Base-by-base conservation (phyloP, 805 yeast species). In the Lachancea nothofagi region DNA sequence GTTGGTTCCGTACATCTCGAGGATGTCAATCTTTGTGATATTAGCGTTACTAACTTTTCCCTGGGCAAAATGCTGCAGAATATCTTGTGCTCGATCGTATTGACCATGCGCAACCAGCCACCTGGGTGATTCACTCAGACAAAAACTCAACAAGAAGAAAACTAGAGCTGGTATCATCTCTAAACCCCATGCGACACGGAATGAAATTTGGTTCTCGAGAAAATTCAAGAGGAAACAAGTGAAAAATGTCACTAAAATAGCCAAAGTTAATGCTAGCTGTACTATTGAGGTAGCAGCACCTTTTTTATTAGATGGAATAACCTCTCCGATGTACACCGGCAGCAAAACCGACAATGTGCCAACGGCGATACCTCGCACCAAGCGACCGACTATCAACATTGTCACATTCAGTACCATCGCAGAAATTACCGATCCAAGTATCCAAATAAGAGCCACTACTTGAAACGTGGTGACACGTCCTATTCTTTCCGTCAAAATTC, bases 111-210 rank as follows among this genome's bases (percentile, higher is more conserved):
- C 15, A 0, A 71, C 71, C 30, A 74, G 63, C 80, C 80, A 77
- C 46, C 75, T 69, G 2, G 83, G 82, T 3, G 81, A 73, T 50
- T 78, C 83, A 2, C 81, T 77, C 15, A 72, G 69, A 39, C 65
- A 61, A 26, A 50, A 51, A 3, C 57, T 39, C 2, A 70, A 51
- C 48, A 72, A 15, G 46, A 67, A 49, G 56, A 75, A 46, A 45
- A 80, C 19, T 49, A 69, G 23, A 49, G 71, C 67, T 57, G 87
- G 69, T 55, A 80, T 46, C 58, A 72, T 61, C 64, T 74, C 69
- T 64, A 83, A 31, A 53, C 76, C 66, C 83, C 89, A 69, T 42
- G 78, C 83, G 17, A 75, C 55, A 51, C 89, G 70, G 72, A 80
- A 80, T 36, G 83, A 70, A 33, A 66, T 57, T 15, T 72, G 73